Base-by-base conservation (phyloP, 306 rosid species). In the Inga oerstediana region DNA sequence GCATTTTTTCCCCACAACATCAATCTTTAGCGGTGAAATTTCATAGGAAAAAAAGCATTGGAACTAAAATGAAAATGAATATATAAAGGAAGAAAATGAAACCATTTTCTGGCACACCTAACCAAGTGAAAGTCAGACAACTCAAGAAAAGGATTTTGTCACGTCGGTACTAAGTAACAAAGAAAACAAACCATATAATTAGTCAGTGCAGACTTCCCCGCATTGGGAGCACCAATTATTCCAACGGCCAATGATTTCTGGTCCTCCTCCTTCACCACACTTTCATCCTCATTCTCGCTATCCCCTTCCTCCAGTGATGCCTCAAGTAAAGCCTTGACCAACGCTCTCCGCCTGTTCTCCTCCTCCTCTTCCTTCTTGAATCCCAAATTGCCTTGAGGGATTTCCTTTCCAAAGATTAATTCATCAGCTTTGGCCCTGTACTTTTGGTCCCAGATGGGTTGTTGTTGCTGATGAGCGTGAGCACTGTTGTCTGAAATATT, bases 171-270 rank as follows among this genome's bases (percentile, higher is more conserved):
- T 15, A 10, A 61, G 67, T 22, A 85, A 1, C 39, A 51, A 20
- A 2, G 69, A 80, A n/a, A 67, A 80, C 87, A 20, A 72, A 95
- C 99, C 99, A 95, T 86, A 56, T 27, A 91, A 84, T 95, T 95
- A 10, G 98, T 93, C n/a, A 95, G 90, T 0, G 98, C 93, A 54
- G 98, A 95, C 81, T 95, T 95, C 56, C 99, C 99, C 24, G 98
- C 99, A 84, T 95, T 95, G 17, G 99, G 99, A 1, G 98, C 99
- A 24, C 99, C 98, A 4, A 95, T 89, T 44, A 95, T 92, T 78
- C 99, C 99, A 4, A 95, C 99, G 1, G 96, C 83, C 83, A 95
- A 54, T 3, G 97, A 94, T 66, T 89, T 93, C 87, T 93, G 99
- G 59, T 95, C 97, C 86, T 92, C 99, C 81, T 93, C 98, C 61